Conservation (phyloP, 2,329 filamentous ascomycete genomes). For the Penicillium sclerotigenum region DNA sequence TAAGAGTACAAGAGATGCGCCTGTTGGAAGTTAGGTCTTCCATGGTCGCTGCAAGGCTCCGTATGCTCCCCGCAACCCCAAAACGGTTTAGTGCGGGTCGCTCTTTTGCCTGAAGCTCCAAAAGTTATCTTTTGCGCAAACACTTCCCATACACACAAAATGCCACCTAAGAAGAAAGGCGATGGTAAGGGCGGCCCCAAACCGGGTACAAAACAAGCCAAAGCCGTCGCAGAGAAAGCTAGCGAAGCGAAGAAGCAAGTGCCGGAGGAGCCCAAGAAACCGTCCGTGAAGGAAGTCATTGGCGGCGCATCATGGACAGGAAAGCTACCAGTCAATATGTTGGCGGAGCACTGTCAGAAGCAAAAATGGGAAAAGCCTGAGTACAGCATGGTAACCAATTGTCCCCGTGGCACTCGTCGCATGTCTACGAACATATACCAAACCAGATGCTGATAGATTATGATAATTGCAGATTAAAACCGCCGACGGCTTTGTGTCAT, state of each 20-base stretch:
- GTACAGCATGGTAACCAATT: constrained; percentile 66
- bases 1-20: background rate
- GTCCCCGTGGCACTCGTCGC: background rate
- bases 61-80: constrained; percentile 24
- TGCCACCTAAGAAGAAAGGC: constrained; percentile 44
- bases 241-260: constrained; percentile 32
- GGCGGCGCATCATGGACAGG: constrained; percentile 96
- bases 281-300: constrained; percentile 71
- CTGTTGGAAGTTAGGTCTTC: background rate
- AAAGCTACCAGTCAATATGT: constrained; percentile 88
- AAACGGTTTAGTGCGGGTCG: constrained; percentile 35
- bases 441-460: constrained; percentile 16
- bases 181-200: constrained; percentile 40
- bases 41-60: background rate
- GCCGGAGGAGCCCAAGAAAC: constrained; percentile 54
- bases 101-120: constrained; percentile 10
- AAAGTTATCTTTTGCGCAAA: constrained; percentile 10
- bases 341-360: constrained; percentile 92
- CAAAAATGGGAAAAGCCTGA: constrained; percentile 94
- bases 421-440: background rate
- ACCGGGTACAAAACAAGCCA: constrained; percentile 41
- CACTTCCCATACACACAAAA: constrained; percentile 18
- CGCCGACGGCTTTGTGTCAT: constrained; percentile 70
- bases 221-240: constrained; percentile 37
- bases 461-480: constrained; percentile 55